These are phyloP conservation scores for Glycine latifolia DNA, from an alignment of 306 rosid species.

Conservation along the genomic window DNA sequence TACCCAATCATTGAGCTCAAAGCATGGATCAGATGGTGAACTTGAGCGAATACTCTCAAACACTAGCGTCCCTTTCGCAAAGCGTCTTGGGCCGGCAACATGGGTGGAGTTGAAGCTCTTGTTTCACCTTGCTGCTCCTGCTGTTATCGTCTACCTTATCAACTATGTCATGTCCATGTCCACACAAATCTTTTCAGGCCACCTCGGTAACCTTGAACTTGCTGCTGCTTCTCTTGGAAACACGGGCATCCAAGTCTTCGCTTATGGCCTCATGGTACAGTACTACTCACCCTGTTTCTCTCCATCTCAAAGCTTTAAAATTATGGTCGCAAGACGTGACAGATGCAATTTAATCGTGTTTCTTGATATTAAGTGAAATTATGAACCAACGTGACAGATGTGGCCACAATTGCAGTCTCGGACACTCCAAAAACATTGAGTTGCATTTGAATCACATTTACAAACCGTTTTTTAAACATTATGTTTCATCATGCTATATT, in stretches of 20 bases:
- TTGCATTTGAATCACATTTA: too few relatives aligned
- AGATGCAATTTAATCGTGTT: too few relatives aligned
- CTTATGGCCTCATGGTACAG: slow-evolving; percentile 77
- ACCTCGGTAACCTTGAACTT: slow-evolving; percentile 75
- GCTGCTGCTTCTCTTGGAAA: slow-evolving; percentile 86
- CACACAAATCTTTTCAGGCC: slow-evolving; percentile 71
- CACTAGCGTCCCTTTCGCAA: slow-evolving; percentile 26
- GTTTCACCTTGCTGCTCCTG: slow-evolving; percentile 68
- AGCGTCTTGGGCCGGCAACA: slow-evolving; percentile 54
- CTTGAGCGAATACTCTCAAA: slow-evolving; percentile 71
- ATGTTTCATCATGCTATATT: too few relatives aligned
- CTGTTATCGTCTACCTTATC: slow-evolving; percentile 63
- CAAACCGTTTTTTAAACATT: too few relatives aligned
- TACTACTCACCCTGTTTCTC: neutral
- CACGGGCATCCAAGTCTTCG: slow-evolving; percentile 75
- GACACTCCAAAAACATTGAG: too few relatives aligned
- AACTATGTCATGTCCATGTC: slow-evolving; percentile 79
- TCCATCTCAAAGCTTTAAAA: neutral
- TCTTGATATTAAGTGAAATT: too few relatives aligned
- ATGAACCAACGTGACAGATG: too few relatives aligned
- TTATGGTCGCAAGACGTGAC: too few relatives aligned
- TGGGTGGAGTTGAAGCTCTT: slow-evolving; percentile 67
- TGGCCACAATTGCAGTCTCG: too few relatives aligned
- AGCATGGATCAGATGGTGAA: slow-evolving; percentile 45
- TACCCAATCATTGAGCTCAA: slow-evolving; percentile 35